These are phyloP conservation scores for Zasmidium cellare DNA, from an alignment of 2,329 filamentous ascomycete genomes.

Conservation along the genomic window DNA sequence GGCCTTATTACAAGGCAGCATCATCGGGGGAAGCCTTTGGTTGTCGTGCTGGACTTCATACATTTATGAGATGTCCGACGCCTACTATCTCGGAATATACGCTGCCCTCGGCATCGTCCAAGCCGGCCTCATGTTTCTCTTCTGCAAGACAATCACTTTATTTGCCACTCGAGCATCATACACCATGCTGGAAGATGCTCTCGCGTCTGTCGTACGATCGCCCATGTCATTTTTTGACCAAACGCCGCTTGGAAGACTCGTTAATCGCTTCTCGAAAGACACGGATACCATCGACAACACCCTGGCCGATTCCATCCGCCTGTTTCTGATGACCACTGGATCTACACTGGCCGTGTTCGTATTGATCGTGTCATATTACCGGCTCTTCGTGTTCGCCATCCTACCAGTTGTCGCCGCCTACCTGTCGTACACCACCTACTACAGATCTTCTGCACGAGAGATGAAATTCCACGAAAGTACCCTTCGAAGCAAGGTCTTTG, in stretches of 20 bases:
- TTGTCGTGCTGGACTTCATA: slow-evolving; percentile 90
- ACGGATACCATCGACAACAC: slow-evolving; percentile 94
- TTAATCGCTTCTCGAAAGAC: slow-evolving; percentile 89
- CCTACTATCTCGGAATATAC: slow-evolving; percentile 63
- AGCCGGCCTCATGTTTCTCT: slow-evolving; percentile 74
- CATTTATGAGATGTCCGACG: slow-evolving; percentile 66
- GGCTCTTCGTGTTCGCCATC: slow-evolving; percentile 76
- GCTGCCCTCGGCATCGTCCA: slow-evolving; percentile 71
- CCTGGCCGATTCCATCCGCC: slow-evolving; percentile 82
- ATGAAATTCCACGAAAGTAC: slow-evolving; percentile 93
- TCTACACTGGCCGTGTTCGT: slow-evolving; percentile 83
- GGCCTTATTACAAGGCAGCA: slow-evolving; percentile 73
- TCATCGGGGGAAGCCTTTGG: slow-evolving; percentile 88
- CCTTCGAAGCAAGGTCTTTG: slow-evolving; percentile 82
- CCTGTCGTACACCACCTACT: slow-evolving; percentile 80
- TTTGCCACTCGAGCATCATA: slow-evolving; percentile 81
- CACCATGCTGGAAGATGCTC: slow-evolving; percentile 76
- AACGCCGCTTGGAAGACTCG: slow-evolving; percentile 90
- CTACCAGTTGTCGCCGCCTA: slow-evolving; percentile 73
- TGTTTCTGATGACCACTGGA: slow-evolving; percentile 83
- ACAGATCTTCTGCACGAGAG: slow-evolving; percentile 86
- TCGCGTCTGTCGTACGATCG: slow-evolving; percentile 69
- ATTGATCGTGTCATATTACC: slow-evolving; percentile 91
- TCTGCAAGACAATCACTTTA: slow-evolving; percentile 75
- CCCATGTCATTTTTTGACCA: slow-evolving; percentile 95